Evolutionary conservation across 306 rosid genomes (phyloP).

Genomic region (Corylus americana): DNA sequence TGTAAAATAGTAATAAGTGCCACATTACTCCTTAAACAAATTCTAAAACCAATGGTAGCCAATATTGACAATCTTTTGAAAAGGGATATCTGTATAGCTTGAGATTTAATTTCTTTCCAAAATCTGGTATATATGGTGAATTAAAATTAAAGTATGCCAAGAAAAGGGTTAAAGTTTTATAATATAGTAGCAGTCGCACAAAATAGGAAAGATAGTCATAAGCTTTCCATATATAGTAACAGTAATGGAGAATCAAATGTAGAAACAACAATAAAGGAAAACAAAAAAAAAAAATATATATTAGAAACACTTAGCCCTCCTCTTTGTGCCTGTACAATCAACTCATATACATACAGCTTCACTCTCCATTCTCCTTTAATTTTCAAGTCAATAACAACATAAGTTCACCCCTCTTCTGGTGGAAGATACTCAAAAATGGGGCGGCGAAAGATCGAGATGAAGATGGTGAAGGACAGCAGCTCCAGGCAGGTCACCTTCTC

Average conservation of each 20-base stretch:
- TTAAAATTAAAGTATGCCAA: not conserved
- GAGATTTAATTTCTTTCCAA: not conserved
- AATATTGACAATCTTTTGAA: not conserved
- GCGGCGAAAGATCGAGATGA: constrained; percentile 48
- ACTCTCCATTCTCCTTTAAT: not conserved
- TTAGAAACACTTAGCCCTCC: not conserved
- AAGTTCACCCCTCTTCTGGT: not conserved
- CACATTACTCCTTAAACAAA: no score
- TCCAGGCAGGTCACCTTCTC: constrained; percentile 51
- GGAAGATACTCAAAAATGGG: constrained; percentile 2
- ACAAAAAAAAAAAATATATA: not conserved
- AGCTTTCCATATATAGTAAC: not conserved
- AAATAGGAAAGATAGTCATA: not conserved
- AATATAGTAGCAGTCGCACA: not conserved
- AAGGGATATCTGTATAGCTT: not conserved
- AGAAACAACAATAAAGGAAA: not conserved
- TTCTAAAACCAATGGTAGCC: not conserved
- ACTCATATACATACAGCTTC: not conserved
- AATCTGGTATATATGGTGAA: not conserved
- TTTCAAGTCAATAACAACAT: not conserved
- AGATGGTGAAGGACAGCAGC: constrained; percentile 38
- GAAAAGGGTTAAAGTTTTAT: not conserved
- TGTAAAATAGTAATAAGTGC: no score
- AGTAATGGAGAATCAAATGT: not conserved
- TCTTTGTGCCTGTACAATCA: not conserved